Base-by-base conservation (phyloP, 306 rosid genomes). In the Sindora glabra region DNA sequence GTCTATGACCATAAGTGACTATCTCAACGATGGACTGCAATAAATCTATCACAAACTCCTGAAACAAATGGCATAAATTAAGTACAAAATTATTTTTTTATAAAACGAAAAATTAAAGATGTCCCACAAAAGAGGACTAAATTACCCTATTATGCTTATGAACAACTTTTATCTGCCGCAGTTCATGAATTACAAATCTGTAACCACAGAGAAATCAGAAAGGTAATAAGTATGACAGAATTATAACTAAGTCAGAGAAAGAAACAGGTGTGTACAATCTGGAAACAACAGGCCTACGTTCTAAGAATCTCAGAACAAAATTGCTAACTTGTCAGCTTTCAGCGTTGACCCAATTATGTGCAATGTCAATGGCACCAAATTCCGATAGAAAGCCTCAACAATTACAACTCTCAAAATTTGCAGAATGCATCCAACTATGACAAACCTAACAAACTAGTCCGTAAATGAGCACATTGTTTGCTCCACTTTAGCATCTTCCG, bases 21-120 rank as follows among this genome's bases (percentile, higher is more conserved):
- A 89, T 77, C 83, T 89, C 97, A 59, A 81, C 95, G 62, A 81
- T 65, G 66, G 89, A 89, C 77, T 86, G 90, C 75, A 85, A 62
- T 33, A 83, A 76, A 74, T 89, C 96, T 55, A 81, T 48, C 62
- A 89, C 95, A 55, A 77, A 19, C 26, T 89, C 96, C 96, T 89
- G 81, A 62, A 34, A 41, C 7, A 68, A 15, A 30, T 25, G 14
- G 19, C 66, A 53, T n/a, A n/a, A n/a, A n/a, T n/a, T n/a, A n/a
- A n/a, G n/a, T n/a, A n/a, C n/a, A n/a, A n/a, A n/a, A n/a, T n/a
- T n/a, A n/a, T n/a, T n/a, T n/a, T n/a, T n/a, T n/a, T n/a, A n/a
- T n/a, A n/a, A n/a, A n/a, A n/a, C n/a, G n/a, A n/a, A n/a, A n/a
- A n/a, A n/a, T 36, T 11, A 36, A 2, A 0, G 40, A 10, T 14